Base-by-base conservation (phyloP, 2,329 filamentous ascomycete species). In the Claviceps monticola region DNA sequence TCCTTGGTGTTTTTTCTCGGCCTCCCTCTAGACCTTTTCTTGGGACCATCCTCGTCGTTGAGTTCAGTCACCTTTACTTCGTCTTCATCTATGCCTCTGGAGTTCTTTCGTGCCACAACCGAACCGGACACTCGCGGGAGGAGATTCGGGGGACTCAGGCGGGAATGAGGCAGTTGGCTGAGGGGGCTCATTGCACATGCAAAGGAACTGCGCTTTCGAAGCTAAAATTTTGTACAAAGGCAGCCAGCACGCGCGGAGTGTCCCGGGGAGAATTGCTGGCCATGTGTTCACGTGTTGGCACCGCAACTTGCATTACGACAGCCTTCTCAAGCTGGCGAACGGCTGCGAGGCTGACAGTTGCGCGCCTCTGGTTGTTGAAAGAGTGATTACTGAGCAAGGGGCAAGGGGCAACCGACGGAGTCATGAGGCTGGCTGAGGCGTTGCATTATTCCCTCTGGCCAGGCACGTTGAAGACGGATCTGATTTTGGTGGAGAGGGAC, bases 1-100 rank as follows among this genome's bases (percentile, higher is more conserved):
- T 91, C 86, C 55, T 81, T 80, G n/a, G 80, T 79, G 58, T 90
- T 82, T 16, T 93, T 73, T 49, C 86, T 74, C 5, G 88, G 88
- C 51, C 88, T 76, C 7, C 88, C 88, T 62, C 88, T 74, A 17
- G 80, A 72, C 59, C 84, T 80, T 64, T 79, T 82, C 59, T 72
- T 74, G 49, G 73, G 71, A 2, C 70, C 68, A 1, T 74, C 68
- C 1, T 69, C 67, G 1, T 67, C 65, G 1, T 55, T 60, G 16
- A 61, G 59, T 1, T 64, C 64, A 23, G 51, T 46, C 29, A 38
- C 23, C 9, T 21, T 26, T 4, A 7, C 48, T 11, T 54, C 44
- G 1, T 46, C 36, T 17, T 50, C 48, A 7, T 59, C 60, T 5
- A 56, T 55, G 9, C 45, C 41, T 21, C 54, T 56, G 7, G 57